Evolutionary conservation across 345 rosid species (phyloP).

Genomic region (Geranium brycei): DNA sequence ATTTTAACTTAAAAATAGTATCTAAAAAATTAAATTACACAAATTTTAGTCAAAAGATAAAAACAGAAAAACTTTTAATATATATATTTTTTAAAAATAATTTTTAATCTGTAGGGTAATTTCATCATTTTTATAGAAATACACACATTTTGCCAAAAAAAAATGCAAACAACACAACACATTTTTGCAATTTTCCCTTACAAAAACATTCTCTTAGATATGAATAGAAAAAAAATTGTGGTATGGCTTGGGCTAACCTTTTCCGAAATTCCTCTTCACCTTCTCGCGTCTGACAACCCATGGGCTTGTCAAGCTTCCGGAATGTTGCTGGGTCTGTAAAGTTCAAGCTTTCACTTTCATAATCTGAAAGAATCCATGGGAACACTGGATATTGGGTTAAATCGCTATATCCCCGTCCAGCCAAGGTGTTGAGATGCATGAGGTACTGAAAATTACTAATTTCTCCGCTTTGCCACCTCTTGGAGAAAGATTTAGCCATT

Average conservation of each 20-base stretch:
- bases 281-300: constrained; percentile 97
- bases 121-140: too few relatives aligned
- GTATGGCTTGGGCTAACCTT: constrained; percentile 38
- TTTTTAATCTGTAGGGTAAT: too few relatives aligned
- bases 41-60: too few relatives aligned
- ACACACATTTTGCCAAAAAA: too few relatives aligned
- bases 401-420: constrained; percentile 99
- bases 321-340: constrained; percentile 72
- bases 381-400: constrained; percentile 98
- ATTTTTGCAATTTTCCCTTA: neutral
- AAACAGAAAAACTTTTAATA: too few relatives aligned
- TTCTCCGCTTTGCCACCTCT: constrained; percentile 99
- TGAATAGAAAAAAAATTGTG: neutral
- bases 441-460: constrained; percentile 98
- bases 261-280: constrained; percentile 96
- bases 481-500: constrained; percentile 94
- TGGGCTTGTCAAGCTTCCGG: constrained; percentile 89
- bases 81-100: too few relatives aligned
- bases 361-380: constrained; percentile 99
- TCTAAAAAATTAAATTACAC: too few relatives aligned
- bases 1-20: too few relatives aligned
- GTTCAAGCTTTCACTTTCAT: constrained; percentile 79
- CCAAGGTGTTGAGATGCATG: constrained; percentile 98
- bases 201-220: neutral
- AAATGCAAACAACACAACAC: too few relatives aligned